Evolutionary conservation across 1,139 yeast species (phyloP).

Genomic region (Suhomyces bokatorum): DNA sequence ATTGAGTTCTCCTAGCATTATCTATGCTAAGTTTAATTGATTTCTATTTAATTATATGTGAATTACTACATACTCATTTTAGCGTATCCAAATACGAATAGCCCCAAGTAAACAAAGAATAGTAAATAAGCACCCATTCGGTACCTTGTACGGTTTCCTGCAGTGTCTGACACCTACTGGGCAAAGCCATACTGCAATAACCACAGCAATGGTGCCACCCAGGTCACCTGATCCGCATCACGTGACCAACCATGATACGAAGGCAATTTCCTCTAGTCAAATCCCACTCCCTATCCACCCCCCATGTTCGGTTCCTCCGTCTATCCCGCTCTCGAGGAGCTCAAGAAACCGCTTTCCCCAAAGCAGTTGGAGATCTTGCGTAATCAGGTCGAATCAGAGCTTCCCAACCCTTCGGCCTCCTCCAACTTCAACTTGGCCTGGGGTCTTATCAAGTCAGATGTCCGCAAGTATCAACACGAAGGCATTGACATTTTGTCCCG

Average conservation of each 20-base stretch:
- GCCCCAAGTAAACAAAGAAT: too few relatives aligned
- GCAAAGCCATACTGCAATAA: too few relatives aligned
- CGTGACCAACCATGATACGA: background rate
- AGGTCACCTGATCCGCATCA: background rate
- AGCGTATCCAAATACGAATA: too few relatives aligned
- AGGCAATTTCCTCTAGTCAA: slow-evolving; percentile 1
- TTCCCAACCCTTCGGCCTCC: slow-evolving; percentile 76
- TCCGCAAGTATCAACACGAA: slow-evolving; percentile 62
- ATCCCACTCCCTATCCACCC: background rate
- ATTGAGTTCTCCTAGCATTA: too few relatives aligned
- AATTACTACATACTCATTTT: too few relatives aligned
- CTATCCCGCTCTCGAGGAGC: slow-evolving; percentile 47
- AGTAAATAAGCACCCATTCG: too few relatives aligned
- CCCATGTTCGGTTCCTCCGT: slow-evolving; percentile 12
- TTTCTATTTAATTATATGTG: too few relatives aligned
- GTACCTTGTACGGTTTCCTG: too few relatives aligned
- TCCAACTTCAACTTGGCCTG: slow-evolving; percentile 93
- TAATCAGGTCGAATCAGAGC: slow-evolving; percentile 78
- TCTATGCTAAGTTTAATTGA: too few relatives aligned
- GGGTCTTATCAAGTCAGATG: slow-evolving; percentile 80
- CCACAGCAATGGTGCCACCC: too few relatives aligned
- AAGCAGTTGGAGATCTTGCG: slow-evolving; percentile 75
- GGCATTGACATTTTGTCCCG: slow-evolving; percentile 79
- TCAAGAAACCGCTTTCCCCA: slow-evolving; percentile 60
- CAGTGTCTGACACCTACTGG: too few relatives aligned